These are phyloP conservation scores for Diaporthe batatas DNA, from an alignment of 2,329 filamentous ascomycete genomes.

Conservation along the genomic window DNA sequence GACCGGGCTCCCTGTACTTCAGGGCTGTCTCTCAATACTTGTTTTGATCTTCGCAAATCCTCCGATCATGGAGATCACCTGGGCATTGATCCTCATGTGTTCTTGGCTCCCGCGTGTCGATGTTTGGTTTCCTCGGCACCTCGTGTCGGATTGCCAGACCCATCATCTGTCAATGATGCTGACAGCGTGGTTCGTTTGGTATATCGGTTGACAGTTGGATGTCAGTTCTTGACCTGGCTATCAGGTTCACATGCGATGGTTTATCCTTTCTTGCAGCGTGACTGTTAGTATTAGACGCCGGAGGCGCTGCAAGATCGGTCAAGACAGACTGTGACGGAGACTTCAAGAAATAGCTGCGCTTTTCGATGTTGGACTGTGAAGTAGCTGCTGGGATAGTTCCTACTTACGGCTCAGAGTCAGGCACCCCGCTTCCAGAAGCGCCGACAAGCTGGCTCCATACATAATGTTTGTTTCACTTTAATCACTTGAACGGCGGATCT, in stretches of 20 bases:
- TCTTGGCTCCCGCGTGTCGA: constrained; percentile 5
- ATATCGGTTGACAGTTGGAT: constrained; percentile 14
- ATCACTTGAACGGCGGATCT: not conserved
- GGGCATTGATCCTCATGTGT: not conserved
- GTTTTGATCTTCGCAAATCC: constrained; percentile 11
- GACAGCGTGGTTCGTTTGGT: constrained; percentile 10
- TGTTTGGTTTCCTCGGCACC: not conserved
- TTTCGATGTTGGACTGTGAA: not conserved
- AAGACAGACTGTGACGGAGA: too few relatives aligned
- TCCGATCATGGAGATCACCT: constrained; percentile 32
- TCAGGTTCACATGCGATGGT: constrained; percentile 4
- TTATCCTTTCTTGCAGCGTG: not conserved
- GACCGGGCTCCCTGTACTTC: not conserved
- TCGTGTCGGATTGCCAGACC: not conserved
- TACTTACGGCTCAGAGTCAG: not conserved
- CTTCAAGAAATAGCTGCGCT: too few relatives aligned
- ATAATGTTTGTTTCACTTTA: not conserved
- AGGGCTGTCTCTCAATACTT: not conserved
- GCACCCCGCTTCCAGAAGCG: not conserved
- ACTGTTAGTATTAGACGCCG: too few relatives aligned
- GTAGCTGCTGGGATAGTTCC: not conserved
- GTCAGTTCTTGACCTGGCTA: constrained; percentile 14
- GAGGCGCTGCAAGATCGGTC: accelerated
- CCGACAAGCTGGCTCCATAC: not conserved
- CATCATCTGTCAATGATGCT: not conserved